Evolutionary conservation across 1,284 basidiomycete genomes (phyloP).

Genomic region (Puccinia horiana): DNA sequence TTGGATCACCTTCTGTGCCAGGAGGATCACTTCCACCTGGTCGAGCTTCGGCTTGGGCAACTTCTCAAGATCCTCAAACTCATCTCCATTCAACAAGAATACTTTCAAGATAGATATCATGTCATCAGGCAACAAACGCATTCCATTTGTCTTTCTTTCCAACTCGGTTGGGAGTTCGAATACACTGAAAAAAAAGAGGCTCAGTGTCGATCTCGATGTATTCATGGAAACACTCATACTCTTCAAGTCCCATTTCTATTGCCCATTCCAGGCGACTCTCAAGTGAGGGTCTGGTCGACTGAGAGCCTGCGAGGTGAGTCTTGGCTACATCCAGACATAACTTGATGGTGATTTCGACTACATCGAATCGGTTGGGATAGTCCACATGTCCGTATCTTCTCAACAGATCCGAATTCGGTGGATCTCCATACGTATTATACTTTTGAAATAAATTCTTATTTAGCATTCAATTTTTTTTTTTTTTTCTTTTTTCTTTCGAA

Average conservation of each 20-base stretch:
- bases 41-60: constrained; percentile 75
- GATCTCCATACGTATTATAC: constrained; percentile 96
- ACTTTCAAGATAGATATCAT: constrained; percentile 73
- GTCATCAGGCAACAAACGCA: constrained; percentile 68
- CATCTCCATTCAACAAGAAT: constrained; percentile 65
- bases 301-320: constrained; percentile 50
- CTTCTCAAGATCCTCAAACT: constrained; percentile 71
- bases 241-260: constrained; percentile 57
- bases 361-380: constrained; percentile 80
- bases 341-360: constrained; percentile 81
- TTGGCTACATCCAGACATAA: constrained; percentile 66
- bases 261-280: constrained; percentile 52
- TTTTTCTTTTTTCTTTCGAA: neutral
- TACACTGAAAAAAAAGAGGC: constrained; percentile 31
- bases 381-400: constrained; percentile 94
- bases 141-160: neutral
- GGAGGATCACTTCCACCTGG: constrained; percentile 52
- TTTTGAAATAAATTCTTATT: constrained; percentile 56
- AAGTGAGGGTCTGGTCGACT: constrained; percentile 7
- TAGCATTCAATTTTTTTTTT: neutral
- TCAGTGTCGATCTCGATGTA: no score
- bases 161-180: constrained; percentile 40
- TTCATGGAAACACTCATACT: constrained; percentile 28
- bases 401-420: constrained; percentile 89
- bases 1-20: constrained; percentile 63